Conservation (phyloP, 345 rosid genomes). For the Gossypium longicalyx region DNA sequence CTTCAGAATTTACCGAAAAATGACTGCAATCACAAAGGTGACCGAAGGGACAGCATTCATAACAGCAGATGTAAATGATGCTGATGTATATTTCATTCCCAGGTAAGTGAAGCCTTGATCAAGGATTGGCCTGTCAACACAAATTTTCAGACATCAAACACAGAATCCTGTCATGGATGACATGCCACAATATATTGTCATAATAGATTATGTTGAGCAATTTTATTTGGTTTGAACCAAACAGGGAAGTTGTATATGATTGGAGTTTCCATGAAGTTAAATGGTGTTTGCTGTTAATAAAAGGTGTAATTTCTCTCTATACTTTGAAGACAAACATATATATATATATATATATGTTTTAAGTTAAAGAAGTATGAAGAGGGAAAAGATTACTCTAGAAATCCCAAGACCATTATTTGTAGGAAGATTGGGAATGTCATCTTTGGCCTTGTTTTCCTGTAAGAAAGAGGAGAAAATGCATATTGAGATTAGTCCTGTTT, state of each 20-base stretch:
- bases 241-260: not conserved
- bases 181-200: not conserved
- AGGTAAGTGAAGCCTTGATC: slow-evolving; percentile 65
- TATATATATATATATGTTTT: not conserved
- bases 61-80: slow-evolving; percentile 62
- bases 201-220: not conserved
- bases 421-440: slow-evolving; percentile 57
- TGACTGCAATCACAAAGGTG: slow-evolving; percentile 60
- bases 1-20: slow-evolving; percentile 42
- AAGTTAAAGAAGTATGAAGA: not conserved
- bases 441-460: slow-evolving; percentile 77
- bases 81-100: slow-evolving; percentile 69
- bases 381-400: slow-evolving; percentile 48
- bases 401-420: slow-evolving; percentile 56
- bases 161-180: not conserved
- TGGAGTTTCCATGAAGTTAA: not conserved
- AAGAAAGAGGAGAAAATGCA: not conserved
- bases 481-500: not conserved
- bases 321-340: not conserved
- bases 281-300: not conserved
- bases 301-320: not conserved
- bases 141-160: not conserved
- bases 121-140: slow-evolving; percentile 55
- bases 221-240: not conserved
- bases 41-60: slow-evolving; percentile 78